These are phyloP conservation scores for Irpex sp. DNA, from an alignment of 1,284 basidiomycete genomes.

Conservation along the genomic window DNA sequence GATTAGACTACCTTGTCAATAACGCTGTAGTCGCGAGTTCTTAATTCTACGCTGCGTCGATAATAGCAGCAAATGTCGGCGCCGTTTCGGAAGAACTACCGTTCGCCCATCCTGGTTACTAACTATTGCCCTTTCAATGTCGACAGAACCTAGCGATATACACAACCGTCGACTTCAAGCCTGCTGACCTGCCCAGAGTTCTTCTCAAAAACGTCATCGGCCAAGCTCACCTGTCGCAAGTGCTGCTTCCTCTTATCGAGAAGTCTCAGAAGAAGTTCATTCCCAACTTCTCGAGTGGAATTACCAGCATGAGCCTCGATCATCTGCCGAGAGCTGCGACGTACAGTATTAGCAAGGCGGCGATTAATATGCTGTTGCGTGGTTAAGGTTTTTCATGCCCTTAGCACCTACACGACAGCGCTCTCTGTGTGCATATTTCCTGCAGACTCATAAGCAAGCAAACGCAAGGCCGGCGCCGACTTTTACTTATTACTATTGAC, in stretches of 20 bases:
- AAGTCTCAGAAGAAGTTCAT: constrained; percentile 28
- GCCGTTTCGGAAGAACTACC: not conserved
- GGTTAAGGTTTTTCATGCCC: too few species aligned
- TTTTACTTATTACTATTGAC: constrained; percentile 19
- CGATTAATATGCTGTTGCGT: constrained; percentile 27
- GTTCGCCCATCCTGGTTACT: not conserved
- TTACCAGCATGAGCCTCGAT: constrained; percentile 27
- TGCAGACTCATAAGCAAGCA: constrained; percentile 30
- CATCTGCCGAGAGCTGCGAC: constrained; percentile 14
- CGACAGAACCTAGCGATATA: constrained; percentile 22
- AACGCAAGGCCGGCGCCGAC: constrained; percentile 21
- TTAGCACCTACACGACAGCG: not conserved
- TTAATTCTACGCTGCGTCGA: not conserved
- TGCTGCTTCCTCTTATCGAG: constrained; percentile 27
- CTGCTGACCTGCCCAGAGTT: constrained; percentile 15
- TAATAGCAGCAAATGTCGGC: not conserved
- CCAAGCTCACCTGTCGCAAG: constrained; percentile 27
- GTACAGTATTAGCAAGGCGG: constrained; percentile 27
- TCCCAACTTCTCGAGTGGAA: constrained; percentile 28
- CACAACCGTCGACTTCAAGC: constrained; percentile 20
- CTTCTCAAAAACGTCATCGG: constrained; percentile 30
- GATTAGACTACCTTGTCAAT: constrained; percentile 35
- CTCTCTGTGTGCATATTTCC: not conserved
- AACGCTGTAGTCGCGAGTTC: constrained; percentile 33
- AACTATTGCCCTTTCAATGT: constrained; percentile 9